Evolutionary conservation across 2,329 filamentous ascomycete species (phyloP), one percentile per base, ranked within the genome.

Genomic region (Shiraia sp.): DNA sequence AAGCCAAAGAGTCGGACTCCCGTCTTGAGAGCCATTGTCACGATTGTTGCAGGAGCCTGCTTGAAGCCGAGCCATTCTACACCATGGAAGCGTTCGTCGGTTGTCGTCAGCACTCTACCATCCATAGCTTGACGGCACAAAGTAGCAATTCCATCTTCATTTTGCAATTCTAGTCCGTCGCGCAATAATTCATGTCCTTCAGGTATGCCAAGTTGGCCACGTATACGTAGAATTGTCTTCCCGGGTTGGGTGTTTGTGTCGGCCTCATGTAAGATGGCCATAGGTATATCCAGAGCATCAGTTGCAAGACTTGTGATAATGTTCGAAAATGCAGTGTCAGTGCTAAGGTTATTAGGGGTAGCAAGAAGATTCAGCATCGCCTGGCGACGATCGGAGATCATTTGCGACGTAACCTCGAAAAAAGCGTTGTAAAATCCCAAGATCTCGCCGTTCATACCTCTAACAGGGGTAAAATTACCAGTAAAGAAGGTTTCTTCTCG

Each of bases 361-460:
- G 59, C 53, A 17, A 61, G 51, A 6, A 41, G 49, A 35, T 61
- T 63, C 27, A 60, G 42, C 43, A 61, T 52, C 34, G 42, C 49
- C 10, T 53, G 58, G 19, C 57, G 39, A 13, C 59, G 56, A 13
- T 61, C 57, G 17, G 51, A 42, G 13, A 63, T 45, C 28, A 45
- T 49, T 33, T 55, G 51, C 24, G 34, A 45, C 14, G 59, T 63
- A 10, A 59, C 53, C 29, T 63, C 59, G 36, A 59, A 51, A 5
- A 55, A 36, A n/a, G 55, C 42, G 30, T 63, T 63, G 42, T 61
- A 61, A 44, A 58, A 59, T 15, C 59, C 59, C 32, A 57, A 43
- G 16, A 52, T 52, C 10, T 40, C 32, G 34, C 40, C 36, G 12
- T 45, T 34, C 4, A 48, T 44, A 1, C 53, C 51, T 19, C 33